Conservation (phyloP, 371 early-diverging fungal species). For the Syncephalis plumigaleata region DNA sequence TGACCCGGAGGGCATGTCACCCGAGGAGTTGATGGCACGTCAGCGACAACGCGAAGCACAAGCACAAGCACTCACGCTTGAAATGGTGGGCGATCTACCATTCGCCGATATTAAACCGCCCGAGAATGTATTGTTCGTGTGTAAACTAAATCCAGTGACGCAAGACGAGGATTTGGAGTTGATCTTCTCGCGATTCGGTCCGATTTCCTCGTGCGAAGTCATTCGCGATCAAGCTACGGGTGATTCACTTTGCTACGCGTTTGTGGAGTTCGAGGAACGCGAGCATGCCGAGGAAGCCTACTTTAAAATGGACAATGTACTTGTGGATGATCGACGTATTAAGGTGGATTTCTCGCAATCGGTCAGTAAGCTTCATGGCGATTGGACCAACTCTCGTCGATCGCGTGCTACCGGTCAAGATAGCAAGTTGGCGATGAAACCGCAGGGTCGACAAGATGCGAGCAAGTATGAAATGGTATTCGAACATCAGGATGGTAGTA, state of each 20-base stretch:
- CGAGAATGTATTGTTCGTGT: constrained; percentile 92
- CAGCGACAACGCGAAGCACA: constrained; percentile 59
- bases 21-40: constrained; percentile 48
- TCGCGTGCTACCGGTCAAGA: constrained; percentile 24
- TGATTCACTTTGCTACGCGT: constrained; percentile 83
- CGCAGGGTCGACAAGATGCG: constrained; percentile 20
- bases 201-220: constrained; percentile 77
- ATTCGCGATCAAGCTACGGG: constrained; percentile 74
- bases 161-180: constrained; percentile 80
- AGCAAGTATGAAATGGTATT: constrained; percentile 23
- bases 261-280: constrained; percentile 85
- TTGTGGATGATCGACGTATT: constrained; percentile 92
- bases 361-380: constrained; percentile 58
- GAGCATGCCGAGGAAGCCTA: constrained; percentile 83
- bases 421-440: constrained; percentile 12
- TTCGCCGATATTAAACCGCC: constrained; percentile 94
- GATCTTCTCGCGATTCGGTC: constrained; percentile 88
- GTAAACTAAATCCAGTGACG: constrained; percentile 88
- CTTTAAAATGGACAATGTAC: constrained; percentile 79
- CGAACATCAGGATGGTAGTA: constrained; percentile 11
- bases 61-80: constrained; percentile 82
- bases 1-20: constrained; percentile 26
- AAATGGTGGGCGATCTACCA: constrained; percentile 96
- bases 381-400: constrained; percentile 11
- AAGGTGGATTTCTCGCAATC: constrained; percentile 97